Evolutionary conservation across 2,329 filamentous ascomycete genomes (phyloP).

Genomic region (Pleurostoma richardsiae): DNA sequence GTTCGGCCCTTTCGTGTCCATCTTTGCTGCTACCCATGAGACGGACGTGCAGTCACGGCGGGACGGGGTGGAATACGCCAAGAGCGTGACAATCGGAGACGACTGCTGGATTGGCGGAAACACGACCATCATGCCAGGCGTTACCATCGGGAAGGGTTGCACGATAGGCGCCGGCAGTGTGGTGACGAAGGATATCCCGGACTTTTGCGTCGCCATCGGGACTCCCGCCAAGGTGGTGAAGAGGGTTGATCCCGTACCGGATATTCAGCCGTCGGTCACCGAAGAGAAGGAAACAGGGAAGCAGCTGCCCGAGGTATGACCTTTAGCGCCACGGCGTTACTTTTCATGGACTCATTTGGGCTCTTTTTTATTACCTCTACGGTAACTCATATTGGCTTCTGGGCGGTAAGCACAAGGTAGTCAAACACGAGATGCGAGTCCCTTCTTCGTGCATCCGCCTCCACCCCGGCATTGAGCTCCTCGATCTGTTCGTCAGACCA

Average conservation of each 20-base stretch:
- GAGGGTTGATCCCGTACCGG: constrained; percentile 31
- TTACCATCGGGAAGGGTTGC: constrained; percentile 1
- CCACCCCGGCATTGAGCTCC: no score
- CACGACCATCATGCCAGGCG: background rate
- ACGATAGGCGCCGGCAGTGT: constrained; percentile 1
- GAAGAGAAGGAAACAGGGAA: no score
- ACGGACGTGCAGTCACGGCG: constrained; percentile 50
- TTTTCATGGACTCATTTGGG: no score
- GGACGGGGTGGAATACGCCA: constrained; percentile 40
- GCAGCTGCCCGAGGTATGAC: no score
- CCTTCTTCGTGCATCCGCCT: no score
- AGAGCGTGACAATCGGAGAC: constrained; percentile 23
- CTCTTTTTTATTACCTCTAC: no score
- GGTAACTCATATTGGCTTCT: no score
- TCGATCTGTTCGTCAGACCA: no score
- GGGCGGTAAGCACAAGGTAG: no score
- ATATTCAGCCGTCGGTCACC: constrained; percentile 7
- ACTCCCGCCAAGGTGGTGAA: constrained; percentile 42
- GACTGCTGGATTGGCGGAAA: constrained; percentile 4
- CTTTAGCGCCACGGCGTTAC: no score
- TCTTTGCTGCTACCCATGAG: constrained; percentile 69
- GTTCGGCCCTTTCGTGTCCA: constrained; percentile 65
- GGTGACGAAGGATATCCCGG: constrained; percentile 28
- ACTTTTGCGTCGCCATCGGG: constrained; percentile 42
- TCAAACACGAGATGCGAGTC: no score